Base-by-base conservation (phyloP, 345 rosid genomes). In the Arabis alpina region DNA sequence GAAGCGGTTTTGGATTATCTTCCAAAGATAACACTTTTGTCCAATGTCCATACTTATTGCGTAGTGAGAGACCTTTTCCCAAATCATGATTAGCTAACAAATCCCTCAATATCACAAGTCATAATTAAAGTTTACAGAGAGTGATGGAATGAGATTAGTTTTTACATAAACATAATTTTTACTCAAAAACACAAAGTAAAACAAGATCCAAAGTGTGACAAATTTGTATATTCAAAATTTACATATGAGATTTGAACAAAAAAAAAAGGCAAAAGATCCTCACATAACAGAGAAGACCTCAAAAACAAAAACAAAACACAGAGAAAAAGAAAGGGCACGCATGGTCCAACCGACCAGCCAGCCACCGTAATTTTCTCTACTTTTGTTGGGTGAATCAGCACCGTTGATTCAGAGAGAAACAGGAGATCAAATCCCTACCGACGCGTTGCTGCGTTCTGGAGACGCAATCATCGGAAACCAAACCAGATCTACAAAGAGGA, bases 401-500 rank as follows among this genome's bases (percentile, higher is more conserved):
- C 77, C 66, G 71, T 57, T 32, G 52, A 50, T 25, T 62, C 34
- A 70, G 16, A 4, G 89, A 79, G 75, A 83, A 81, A 74, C 85
- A 88, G 0, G 69, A 68, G 50, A 75, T 67, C 71, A 88, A 73
- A 62, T 81, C 91, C 23, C 53, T 78, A 3, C 80, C 86, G 10
- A 91, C 87, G 78, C 90, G 93, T 41, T 72, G 65, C 44, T 79
- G 76, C 74, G 92, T 76, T 63, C 13, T 1, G 0, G 48, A 68
- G 44, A 82, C 85, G 86, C 83, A 75, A 75, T 71, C 76, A 0
- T 74, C 86, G 25, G 82, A 49, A 3, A 82, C 73, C 14, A 89
- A 64, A 59, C 86, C 81, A 4, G 82, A 77, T 65, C 96, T 82
- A 59, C 96, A 92, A 0, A 92, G 79, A 10, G 96, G 98, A 74